Percentiles rank a stretch among this genome's conserved stretches.
Evolutionary conservation across 116 monocot species (phyloP).

Genomic region (Cymodocea nodosa): DNA sequence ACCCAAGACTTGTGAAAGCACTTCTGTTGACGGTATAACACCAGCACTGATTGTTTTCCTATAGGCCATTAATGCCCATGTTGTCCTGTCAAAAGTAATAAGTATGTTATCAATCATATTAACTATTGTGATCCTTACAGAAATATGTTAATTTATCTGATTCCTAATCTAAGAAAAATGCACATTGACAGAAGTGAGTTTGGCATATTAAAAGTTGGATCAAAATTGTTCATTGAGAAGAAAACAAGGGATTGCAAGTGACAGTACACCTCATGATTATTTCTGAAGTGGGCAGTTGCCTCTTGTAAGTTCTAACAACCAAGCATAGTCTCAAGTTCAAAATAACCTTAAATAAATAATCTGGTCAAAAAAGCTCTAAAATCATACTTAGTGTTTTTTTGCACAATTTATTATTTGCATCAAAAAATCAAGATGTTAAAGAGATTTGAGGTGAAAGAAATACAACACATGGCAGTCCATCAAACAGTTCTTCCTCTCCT

Average conservation of each 20-base stretch:
- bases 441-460: too few relatives aligned
- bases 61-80: conserved; percentile 55
- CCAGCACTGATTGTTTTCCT: conserved; percentile 71
- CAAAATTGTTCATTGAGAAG: neutral
- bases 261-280: too few relatives aligned
- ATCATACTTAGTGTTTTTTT: neutral
- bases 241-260: too few relatives aligned
- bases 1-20: conserved; percentile 82
- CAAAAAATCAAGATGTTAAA: neutral
- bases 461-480: too few relatives aligned
- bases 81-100: conserved; percentile 40
- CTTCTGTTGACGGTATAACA: conserved; percentile 61
- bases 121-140: neutral
- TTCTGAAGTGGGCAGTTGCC: too few relatives aligned
- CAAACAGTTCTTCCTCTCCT: neutral
- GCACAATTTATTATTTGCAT: neutral
- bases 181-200: too few relatives aligned
- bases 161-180: too few relatives aligned
- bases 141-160: neutral
- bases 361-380: too few relatives aligned
- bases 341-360: too few relatives aligned
- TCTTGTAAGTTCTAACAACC: too few relatives aligned
- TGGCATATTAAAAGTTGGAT: neutral
- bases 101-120: neutral
- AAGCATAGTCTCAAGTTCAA: too few relatives aligned